These are phyloP conservation scores for Alectoria sarmentosa DNA, from an alignment of 495 filamentous ascomycete genomes.

Conservation along the genomic window DNA sequence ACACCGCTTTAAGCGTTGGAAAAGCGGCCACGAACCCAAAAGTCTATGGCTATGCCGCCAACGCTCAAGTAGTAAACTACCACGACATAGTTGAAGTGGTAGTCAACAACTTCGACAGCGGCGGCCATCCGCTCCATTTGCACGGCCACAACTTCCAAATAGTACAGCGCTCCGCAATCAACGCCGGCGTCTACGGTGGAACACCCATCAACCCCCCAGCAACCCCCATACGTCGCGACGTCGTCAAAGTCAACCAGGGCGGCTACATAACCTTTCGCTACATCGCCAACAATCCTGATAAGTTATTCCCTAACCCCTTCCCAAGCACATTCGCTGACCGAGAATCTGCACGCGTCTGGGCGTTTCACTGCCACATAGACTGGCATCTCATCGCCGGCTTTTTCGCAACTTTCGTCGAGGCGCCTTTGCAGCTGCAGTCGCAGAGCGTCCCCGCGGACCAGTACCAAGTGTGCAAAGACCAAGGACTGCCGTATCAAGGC, in stretches of 20 bases:
- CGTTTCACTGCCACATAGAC: slow-evolving; percentile 60
- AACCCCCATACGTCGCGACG: slow-evolving; percentile 3
- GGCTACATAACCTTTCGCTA: slow-evolving; percentile 5
- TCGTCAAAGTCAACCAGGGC: background rate
- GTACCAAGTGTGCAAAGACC: slow-evolving; percentile 45
- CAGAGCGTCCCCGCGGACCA: slow-evolving; percentile 54
- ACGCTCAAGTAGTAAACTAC: slow-evolving; percentile 33
- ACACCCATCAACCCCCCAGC: background rate
- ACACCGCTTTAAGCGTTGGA: slow-evolving; percentile 51
- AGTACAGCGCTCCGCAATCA: slow-evolving; percentile 32
- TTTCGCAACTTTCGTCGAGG: slow-evolving; percentile 42
- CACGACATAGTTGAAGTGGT: slow-evolving; percentile 54
- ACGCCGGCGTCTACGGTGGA: slow-evolving; percentile 40
- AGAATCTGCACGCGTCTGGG: slow-evolving; percentile 48
- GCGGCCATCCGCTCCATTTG: slow-evolving; percentile 59
- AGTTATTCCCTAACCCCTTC: background rate
- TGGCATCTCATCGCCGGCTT: slow-evolving; percentile 51
- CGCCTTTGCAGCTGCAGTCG: slow-evolving; percentile 40
- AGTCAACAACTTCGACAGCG: slow-evolving; percentile 56
- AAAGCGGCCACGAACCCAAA: slow-evolving; percentile 41
- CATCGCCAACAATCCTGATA: slow-evolving; percentile 23
- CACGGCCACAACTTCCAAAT: slow-evolving; percentile 55
- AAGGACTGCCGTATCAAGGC: slow-evolving; percentile 43
- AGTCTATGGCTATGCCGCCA: slow-evolving; percentile 5
- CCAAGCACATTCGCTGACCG: background rate